Percentiles rank a stretch among this genome's conserved stretches.
Evolutionary conservation across 2,329 filamentous ascomycete genomes (phyloP).

Genomic region (Aspergillus ibericus): DNA sequence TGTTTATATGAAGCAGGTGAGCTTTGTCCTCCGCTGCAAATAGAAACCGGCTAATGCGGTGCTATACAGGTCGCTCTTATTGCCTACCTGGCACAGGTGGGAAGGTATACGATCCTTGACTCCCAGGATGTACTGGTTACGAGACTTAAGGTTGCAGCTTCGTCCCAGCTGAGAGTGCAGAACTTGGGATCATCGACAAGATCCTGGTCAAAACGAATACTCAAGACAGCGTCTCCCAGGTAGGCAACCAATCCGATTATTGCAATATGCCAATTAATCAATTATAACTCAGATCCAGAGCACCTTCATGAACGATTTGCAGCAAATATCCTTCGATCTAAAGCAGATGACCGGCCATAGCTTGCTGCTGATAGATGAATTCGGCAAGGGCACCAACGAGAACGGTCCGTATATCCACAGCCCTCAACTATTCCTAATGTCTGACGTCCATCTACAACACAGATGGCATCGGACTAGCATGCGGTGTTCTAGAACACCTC

Average conservation of each 20-base stretch:
- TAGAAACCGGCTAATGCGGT: constrained; percentile 8
- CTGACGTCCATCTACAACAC: constrained; percentile 2
- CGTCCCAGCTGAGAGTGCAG: constrained; percentile 75
- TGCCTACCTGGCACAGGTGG: constrained; percentile 87
- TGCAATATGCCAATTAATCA: neutral
- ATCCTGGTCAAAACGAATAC: constrained; percentile 85
- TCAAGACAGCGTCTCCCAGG: constrained; percentile 64
- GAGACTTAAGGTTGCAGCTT: constrained; percentile 57
- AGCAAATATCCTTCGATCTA: constrained; percentile 77
- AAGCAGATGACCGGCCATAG: constrained; percentile 73
- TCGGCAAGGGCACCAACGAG: constrained; percentile 69
- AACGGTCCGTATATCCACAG: constrained; percentile 39
- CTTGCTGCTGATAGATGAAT: constrained; percentile 89
- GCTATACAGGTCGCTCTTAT: constrained; percentile 67
- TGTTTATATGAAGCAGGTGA: constrained; percentile 81
- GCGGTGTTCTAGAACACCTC: constrained; percentile 60
- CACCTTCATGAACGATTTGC: constrained; percentile 78
- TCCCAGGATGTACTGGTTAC: neutral
- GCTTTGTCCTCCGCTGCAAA: neutral
- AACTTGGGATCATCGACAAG: constrained; percentile 85
- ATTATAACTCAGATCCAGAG: constrained; percentile 53
- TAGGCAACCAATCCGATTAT: constrained; percentile 15
- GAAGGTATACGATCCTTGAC: constrained; percentile 46
- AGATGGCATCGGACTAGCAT: constrained; percentile 66
- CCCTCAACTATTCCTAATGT: neutral